phyloP scores from a whole-genome alignment of 495 filamentous ascomycete genomes.

The Cercophora samala region DNA sequence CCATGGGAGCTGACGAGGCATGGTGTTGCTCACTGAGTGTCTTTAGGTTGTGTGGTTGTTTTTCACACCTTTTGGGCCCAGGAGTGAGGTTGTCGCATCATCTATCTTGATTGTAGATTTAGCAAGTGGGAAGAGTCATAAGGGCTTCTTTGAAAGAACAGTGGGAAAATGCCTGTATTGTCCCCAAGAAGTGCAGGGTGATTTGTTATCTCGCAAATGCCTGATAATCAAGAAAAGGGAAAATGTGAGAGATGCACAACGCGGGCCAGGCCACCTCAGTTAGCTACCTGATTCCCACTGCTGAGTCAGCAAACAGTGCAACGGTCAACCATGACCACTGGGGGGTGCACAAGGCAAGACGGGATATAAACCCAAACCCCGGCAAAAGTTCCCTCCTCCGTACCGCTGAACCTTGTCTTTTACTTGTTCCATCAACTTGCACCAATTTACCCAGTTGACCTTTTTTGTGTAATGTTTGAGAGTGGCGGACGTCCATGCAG shows the following conservation, averaged over 20 bases:
- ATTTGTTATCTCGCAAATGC: too few species aligned
- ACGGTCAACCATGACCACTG: neutral
- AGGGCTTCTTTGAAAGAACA: too few species aligned
- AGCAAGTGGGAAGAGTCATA: too few species aligned
- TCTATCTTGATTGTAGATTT: neutral
- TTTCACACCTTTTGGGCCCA: neutral
- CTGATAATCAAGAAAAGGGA: neutral
- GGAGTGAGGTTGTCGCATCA: neutral
- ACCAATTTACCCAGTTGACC: too few species aligned
- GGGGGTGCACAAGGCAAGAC: too few species aligned
- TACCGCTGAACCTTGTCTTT: too few species aligned
- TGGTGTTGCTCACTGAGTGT: neutral
- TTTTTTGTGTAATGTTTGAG: neutral
- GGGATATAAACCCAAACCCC: too few species aligned
- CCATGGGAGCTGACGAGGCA: conserved; percentile 10
- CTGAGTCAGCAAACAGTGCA: neutral
- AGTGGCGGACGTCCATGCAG: neutral
- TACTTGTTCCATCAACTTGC: too few species aligned
- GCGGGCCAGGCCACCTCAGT: too few species aligned
- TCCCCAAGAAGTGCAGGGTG: too few species aligned
- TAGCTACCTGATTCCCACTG: neutral
- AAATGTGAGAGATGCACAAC: neutral
- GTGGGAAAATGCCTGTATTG: too few species aligned
- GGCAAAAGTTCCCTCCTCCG: too few species aligned
- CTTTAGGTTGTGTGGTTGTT: neutral